Percentiles rank a stretch among this genome's conserved stretches.
Evolutionary conservation across 164 flowering plant genomes (phyloP).

Genomic region (Aristolochia fimbriata): DNA sequence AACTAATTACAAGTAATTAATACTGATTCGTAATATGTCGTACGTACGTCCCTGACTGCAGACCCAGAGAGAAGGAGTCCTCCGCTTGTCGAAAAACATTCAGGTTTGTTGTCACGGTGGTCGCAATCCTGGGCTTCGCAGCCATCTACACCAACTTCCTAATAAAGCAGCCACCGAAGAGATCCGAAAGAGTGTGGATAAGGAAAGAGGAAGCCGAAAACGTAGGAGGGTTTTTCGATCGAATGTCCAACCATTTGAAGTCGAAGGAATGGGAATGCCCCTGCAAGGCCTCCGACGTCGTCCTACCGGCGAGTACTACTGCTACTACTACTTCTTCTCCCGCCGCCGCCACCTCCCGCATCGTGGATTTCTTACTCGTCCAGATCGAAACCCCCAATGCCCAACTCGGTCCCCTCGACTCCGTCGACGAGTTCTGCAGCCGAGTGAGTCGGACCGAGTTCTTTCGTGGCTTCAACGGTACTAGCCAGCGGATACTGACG

Average conservation of each 20-base stretch:
- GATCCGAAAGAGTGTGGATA: constrained; percentile 8
- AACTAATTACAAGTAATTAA: too few species aligned
- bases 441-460: neutral
- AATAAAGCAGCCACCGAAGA: constrained; percentile 9
- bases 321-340: too few species aligned
- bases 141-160: neutral
- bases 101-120: constrained; percentile 3
- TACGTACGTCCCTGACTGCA: too few species aligned
- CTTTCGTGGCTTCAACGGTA: constrained; percentile 5
- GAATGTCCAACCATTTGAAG: constrained; percentile 6
- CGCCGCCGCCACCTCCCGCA: neutral
- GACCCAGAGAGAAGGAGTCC: constrained; percentile 4
- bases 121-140: constrained; percentile 3
- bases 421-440: constrained; percentile 3
- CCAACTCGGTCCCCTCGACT: constrained; percentile 2
- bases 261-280: constrained; percentile 9
- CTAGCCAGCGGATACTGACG: neutral
- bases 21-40: too few species aligned
- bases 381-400: neutral
- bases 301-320: neutral
- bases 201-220: neutral
- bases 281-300: constrained; percentile 6
- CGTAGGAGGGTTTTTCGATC: constrained; percentile 2
- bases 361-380: constrained; percentile 7
- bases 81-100: constrained; percentile 3